Evolutionary conservation across 805 yeast genomes (phyloP).

Genomic region (Starmerella bombicola): DNA sequence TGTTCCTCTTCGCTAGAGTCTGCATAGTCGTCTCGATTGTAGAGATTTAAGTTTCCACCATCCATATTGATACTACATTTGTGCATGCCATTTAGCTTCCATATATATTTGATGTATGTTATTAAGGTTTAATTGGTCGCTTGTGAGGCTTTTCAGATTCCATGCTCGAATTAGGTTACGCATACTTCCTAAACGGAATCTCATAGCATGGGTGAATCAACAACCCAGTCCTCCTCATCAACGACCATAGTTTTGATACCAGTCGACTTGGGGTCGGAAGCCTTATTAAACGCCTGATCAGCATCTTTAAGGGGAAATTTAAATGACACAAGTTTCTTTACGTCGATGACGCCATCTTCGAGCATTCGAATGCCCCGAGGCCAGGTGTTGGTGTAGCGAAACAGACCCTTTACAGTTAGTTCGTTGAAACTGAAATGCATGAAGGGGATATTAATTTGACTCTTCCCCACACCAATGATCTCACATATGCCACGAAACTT

Average conservation of each 20-base stretch:
- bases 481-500: constrained; percentile 38
- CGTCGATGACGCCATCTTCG: constrained; percentile 35
- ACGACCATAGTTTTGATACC: constrained; percentile 38
- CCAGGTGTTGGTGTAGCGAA: constrained; percentile 46
- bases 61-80: not conserved
- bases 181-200: not conserved
- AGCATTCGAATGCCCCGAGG: constrained; percentile 43
- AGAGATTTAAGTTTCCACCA: too few relatives aligned
- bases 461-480: constrained; percentile 43
- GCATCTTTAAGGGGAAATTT: constrained; percentile 38
- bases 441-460: constrained; percentile 39
- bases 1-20: not conserved
- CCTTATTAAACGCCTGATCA: constrained; percentile 34
- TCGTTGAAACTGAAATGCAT: constrained; percentile 44
- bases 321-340: constrained; percentile 40
- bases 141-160: not conserved
- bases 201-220: not conserved
- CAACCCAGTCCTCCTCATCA: constrained; percentile 11
- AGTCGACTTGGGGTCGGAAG: constrained; percentile 34
- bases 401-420: constrained; percentile 39
- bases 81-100: not conserved
- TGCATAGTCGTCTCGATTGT: not conserved
- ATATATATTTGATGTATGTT: not conserved
- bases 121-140: not conserved
- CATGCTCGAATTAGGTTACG: not conserved